Evolutionary conservation across 441 rosid genomes (phyloP).

Genomic region (Populus hybrid): DNA sequence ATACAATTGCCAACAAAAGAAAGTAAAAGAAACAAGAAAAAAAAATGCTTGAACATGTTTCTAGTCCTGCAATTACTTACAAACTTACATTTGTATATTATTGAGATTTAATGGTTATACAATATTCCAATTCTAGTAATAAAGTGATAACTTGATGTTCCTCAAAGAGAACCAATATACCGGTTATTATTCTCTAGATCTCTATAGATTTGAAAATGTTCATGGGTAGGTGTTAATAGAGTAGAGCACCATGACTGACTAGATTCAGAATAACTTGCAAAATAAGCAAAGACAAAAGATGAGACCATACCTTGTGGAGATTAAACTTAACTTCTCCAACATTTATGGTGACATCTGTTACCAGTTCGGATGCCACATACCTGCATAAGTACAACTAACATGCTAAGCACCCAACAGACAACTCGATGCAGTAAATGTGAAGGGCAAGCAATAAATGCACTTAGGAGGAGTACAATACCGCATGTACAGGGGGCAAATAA

Average conservation of each 20-base stretch:
- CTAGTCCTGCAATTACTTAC: not conserved
- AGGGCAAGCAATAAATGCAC: slow-evolving; percentile 2
- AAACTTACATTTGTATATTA: not conserved
- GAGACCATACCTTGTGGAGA: slow-evolving; percentile 74
- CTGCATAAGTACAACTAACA: slow-evolving; percentile 38
- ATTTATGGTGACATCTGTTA: slow-evolving; percentile 62
- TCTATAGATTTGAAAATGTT: not conserved
- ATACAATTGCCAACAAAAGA: not conserved
- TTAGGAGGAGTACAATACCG: not conserved
- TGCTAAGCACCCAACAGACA: slow-evolving; percentile 13
- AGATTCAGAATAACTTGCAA: too few relatives aligned
- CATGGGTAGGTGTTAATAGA: not conserved
- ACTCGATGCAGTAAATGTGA: not conserved
- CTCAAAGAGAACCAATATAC: not conserved
- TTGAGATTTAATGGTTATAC: not conserved
- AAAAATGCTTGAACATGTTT: not conserved
- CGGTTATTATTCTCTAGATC: not conserved
- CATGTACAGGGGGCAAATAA: not conserved
- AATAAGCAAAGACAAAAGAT: not conserved
- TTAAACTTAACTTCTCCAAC: slow-evolving; percentile 77
- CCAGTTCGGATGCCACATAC: slow-evolving; percentile 72
- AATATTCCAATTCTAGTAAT: not conserved
- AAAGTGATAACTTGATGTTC: not conserved
- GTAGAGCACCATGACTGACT: not conserved
- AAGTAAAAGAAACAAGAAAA: not conserved